Conservation (phyloP, 129 eudicot genomes). For the Escallonia herrerae region DNA sequence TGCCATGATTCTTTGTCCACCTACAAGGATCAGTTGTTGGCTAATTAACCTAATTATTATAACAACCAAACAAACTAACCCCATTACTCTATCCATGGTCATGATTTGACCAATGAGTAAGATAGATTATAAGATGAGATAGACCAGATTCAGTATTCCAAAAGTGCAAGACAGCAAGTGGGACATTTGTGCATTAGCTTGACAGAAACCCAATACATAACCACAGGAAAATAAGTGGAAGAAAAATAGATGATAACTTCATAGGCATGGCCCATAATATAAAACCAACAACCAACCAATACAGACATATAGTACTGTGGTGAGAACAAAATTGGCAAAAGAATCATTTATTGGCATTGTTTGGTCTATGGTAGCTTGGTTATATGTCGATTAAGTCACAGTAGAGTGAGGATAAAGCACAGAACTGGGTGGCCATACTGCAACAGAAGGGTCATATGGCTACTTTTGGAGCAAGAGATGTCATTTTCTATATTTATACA, state of each 20-base stretch:
- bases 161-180: no score
- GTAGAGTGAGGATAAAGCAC: not conserved
- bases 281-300: no score
- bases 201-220: no score
- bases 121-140: not conserved
- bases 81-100: not conserved
- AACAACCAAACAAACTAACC: conserved; percentile 27
- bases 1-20: not conserved
- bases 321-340: no score
- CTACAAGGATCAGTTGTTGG: conserved; percentile 18
- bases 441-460: not conserved
- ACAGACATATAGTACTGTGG: no score
- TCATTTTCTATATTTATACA: no score
- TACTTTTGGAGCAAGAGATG: no score
- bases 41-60: conserved; percentile 22
- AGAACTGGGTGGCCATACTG: conserved; percentile 13
- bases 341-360: no score
- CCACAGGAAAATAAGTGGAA: not conserved
- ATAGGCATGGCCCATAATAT: no score
- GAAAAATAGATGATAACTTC: not conserved
- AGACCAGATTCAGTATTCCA: not conserved
- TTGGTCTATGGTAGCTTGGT: no score
- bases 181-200: no score
- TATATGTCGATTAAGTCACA: no score
- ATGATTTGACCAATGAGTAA: not conserved